Conservation (phyloP, 148 eudicot species). For the Nepenthes mirabilis region DNA sequence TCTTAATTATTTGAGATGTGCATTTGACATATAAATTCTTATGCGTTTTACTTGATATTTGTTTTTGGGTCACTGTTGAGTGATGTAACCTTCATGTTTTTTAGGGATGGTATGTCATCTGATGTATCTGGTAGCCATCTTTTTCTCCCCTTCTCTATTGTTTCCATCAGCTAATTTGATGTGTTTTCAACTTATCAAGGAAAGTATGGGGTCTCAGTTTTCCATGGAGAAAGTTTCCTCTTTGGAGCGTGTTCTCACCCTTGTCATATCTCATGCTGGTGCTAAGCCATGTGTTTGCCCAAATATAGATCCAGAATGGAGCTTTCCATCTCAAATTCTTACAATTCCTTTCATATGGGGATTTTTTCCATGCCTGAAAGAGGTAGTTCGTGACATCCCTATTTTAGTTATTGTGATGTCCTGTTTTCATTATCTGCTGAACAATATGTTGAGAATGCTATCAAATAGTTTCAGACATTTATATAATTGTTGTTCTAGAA, state of each 20-base stretch:
- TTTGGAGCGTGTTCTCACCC: conserved; percentile 55
- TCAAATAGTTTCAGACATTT: no score
- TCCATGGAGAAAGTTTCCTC: conserved; percentile 28
- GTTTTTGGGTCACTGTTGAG: no score
- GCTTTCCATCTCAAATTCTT: conserved; percentile 79
- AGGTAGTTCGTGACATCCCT: conserved; percentile 31
- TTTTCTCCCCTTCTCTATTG: not conserved
- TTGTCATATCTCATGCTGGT: conserved; percentile 53
- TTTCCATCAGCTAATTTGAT: not conserved
- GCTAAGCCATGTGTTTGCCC: conserved; percentile 60
- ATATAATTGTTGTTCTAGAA: no score
- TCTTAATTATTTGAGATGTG: no score
- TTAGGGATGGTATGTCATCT: no score
- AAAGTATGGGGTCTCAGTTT: conserved; percentile 25
- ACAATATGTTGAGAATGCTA: no score
- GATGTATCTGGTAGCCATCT: no score
- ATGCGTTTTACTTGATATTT: no score
- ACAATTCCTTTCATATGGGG: conserved; percentile 82
- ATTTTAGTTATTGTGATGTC: no score
- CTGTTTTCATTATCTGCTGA: not conserved
- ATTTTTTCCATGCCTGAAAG: conserved; percentile 50
- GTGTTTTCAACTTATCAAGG: conserved; percentile 16
- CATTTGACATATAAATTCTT: no score
- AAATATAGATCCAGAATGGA: conserved; percentile 42
- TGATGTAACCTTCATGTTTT: no score